A percentile compares a stretch with the other conserved stretches of the same genome.
These are phyloP conservation scores for Tephrocybe sp. DNA, from an alignment of 768 basidiomycete species.

Conservation along the genomic window DNA sequence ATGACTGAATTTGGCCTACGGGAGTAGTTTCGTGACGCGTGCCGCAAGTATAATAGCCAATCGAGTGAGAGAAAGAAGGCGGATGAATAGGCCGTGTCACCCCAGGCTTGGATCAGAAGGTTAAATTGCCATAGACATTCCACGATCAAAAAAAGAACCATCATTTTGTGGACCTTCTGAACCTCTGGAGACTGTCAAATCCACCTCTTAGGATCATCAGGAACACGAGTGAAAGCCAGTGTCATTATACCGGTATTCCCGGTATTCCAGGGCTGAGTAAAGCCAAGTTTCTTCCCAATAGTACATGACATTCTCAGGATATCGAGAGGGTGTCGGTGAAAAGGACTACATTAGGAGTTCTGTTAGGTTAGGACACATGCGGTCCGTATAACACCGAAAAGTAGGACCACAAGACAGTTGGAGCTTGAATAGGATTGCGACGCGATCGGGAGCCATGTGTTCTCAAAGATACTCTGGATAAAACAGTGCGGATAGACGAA, in stretches of 20 bases:
- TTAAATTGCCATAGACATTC: conserved; percentile 12
- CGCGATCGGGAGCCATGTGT: conserved; percentile 7
- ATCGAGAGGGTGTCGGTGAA: background rate
- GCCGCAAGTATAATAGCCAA: conserved; percentile 19
- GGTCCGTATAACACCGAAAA: background rate
- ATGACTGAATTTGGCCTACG: conserved; percentile 22
- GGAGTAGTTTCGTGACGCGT: conserved; percentile 24
- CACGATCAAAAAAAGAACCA: conserved; percentile 19
- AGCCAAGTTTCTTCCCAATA: too few relatives aligned
- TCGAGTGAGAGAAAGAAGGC: conserved; percentile 18
- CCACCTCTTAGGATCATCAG: conserved; percentile 15
- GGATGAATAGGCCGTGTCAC: conserved; percentile 16
- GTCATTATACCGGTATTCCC: background rate
- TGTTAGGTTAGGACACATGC: too few relatives aligned
- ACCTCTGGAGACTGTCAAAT: conserved; percentile 5
- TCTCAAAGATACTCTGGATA: background rate
- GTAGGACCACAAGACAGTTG: background rate
- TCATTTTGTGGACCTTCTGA: conserved; percentile 10
- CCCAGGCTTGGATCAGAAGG: conserved; percentile 16
- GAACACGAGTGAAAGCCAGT: conserved; percentile 9
- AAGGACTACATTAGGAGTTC: too few relatives aligned
- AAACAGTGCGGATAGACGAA: background rate
- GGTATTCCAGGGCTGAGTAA: conserved; percentile 6
- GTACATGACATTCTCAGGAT: background rate
- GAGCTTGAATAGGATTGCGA: background rate